A percentile compares a stretch with the other conserved stretches of the same genome.
These are phyloP conservation scores for Fusarium succisae DNA, from an alignment of 2,329 filamentous ascomycete species.

Conservation along the genomic window DNA sequence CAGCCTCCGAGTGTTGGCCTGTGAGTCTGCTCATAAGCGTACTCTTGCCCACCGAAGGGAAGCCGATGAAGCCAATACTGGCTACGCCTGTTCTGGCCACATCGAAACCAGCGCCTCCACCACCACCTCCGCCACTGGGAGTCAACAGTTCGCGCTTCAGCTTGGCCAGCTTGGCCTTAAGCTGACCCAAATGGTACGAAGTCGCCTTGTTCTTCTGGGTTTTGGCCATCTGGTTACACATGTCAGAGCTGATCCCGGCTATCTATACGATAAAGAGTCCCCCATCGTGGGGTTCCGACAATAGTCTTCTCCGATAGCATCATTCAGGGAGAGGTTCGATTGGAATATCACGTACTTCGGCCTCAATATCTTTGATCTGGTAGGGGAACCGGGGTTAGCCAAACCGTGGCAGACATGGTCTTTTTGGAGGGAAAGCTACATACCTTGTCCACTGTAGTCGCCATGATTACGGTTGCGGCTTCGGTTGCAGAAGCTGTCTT, in stretches of 20 bases:
- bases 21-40: constrained; percentile 95
- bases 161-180: constrained; percentile 98
- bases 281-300: neutral
- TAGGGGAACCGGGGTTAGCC: constrained; percentile 48
- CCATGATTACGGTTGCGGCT: constrained; percentile 68
- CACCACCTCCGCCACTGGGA: constrained; percentile 83
- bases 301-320: constrained; percentile 9
- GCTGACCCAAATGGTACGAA: constrained; percentile 90
- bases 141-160: constrained; percentile 95
- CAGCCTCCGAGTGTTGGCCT: constrained; percentile 95
- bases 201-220: constrained; percentile 98
- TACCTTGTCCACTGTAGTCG: constrained; percentile 97
- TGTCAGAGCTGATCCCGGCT: constrained; percentile 26
- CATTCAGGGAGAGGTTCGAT: constrained; percentile 18
- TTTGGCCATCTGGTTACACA: constrained; percentile 77
- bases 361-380: constrained; percentile 96
- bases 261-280: neutral
- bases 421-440: constrained; percentile 40
- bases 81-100: constrained; percentile 97
- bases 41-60: constrained; percentile 98
- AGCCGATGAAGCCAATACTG: constrained; percentile 96
- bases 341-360: constrained; percentile 73
- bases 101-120: constrained; percentile 85
- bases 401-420: constrained; percentile 8
- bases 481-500: constrained; percentile 16